Conservation (phyloP, 768 basidiomycete genomes). For the Collybia nuda region DNA sequence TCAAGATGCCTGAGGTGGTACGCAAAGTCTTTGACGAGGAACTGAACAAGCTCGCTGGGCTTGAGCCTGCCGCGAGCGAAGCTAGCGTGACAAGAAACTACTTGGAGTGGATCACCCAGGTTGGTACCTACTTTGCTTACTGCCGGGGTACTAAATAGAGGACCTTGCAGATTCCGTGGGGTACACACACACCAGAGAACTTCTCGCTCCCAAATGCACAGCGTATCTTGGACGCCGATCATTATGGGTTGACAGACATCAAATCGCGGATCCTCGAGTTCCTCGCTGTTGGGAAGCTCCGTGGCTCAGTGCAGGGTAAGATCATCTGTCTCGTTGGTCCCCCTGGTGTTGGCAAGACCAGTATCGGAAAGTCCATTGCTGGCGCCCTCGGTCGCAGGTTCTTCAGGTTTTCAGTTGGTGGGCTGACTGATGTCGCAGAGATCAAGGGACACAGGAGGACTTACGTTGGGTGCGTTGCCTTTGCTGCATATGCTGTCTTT, state of each 20-base stretch:
- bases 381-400: slow-evolving; percentile 89
- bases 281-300: slow-evolving; percentile 91
- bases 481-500: neutral
- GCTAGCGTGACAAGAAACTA: slow-evolving; percentile 95
- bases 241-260: slow-evolving; percentile 89
- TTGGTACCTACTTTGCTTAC: slow-evolving; percentile 20
- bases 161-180: slow-evolving; percentile 84
- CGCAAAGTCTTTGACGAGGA: slow-evolving; percentile 97
- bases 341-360: slow-evolving; percentile 97
- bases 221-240: slow-evolving; percentile 88
- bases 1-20: slow-evolving; percentile 90
- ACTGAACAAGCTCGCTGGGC: slow-evolving; percentile 80
- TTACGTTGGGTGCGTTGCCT: slow-evolving; percentile 78
- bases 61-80: slow-evolving; percentile 90
- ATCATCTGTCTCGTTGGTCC: slow-evolving; percentile 97
- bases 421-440: slow-evolving; percentile 96
- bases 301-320: slow-evolving; percentile 95
- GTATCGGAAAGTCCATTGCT: slow-evolving; percentile 93
- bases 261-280: slow-evolving; percentile 96
- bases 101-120: slow-evolving; percentile 89
- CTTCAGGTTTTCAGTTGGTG: slow-evolving; percentile 96
- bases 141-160: neutral
- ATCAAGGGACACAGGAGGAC: slow-evolving; percentile 98
- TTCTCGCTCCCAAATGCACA: slow-evolving; percentile 84
- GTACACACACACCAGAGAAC: slow-evolving; percentile 90